phyloP scores from a whole-genome alignment of 768 basidiomycete genomes.

The Amanita inopinata region DNA sequence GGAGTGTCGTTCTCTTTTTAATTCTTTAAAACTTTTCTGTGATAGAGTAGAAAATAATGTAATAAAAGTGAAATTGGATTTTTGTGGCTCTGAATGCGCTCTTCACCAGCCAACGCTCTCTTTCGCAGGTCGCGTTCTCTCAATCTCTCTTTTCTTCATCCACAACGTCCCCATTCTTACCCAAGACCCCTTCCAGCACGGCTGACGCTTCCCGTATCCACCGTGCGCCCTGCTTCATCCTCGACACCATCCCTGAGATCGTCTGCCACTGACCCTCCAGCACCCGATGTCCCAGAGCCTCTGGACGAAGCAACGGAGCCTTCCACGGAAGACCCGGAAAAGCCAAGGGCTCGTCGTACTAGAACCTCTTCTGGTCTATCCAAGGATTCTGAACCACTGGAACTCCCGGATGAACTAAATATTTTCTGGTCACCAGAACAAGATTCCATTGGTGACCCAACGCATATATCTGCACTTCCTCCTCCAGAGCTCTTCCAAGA shows the following conservation, averaged over 20 bases:
- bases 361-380: conserved; percentile 20
- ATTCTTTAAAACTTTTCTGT: too few species aligned
- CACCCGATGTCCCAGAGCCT: conserved; percentile 12
- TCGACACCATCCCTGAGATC: conserved; percentile 9
- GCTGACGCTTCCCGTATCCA: conserved; percentile 12
- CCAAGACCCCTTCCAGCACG: too few species aligned
- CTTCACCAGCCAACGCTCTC: conserved; percentile 26
- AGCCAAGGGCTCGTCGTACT: conserved; percentile 30
- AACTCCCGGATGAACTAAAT: conserved; percentile 46
- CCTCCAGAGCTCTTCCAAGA: conserved; percentile 72
- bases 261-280: conserved; percentile 10
- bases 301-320: conserved; percentile 11
- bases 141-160: conserved; percentile 10
- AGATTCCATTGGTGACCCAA: conserved; percentile 22
- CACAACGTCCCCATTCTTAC: conserved; percentile 1
- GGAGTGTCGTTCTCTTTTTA: neutral
- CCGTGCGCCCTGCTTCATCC: conserved; percentile 11
- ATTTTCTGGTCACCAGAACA: conserved; percentile 57
- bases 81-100: neutral
- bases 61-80: neutral
- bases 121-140: conserved; percentile 25
- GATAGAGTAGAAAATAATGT: neutral
- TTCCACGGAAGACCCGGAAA: conserved; percentile 33
- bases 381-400: conserved; percentile 33
- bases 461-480: conserved; percentile 36